Evolutionary conservation across 768 basidiomycete species (phyloP).

Genomic region (Kockovaella imperatae): DNA sequence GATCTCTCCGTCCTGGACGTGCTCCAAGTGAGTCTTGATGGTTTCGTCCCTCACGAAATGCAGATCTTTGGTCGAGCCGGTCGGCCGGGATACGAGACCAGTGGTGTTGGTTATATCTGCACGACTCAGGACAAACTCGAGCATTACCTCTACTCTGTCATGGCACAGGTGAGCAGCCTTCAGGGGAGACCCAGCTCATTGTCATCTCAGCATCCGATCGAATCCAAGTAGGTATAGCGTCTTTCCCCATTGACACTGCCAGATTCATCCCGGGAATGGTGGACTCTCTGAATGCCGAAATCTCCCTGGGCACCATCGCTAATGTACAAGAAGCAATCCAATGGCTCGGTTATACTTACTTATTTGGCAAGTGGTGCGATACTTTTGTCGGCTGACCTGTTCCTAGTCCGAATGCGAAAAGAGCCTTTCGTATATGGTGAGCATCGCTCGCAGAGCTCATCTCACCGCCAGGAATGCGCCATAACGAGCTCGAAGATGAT

Average conservation of each 20-base stretch:
- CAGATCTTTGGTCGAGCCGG: constrained; percentile 96
- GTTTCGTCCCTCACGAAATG: not conserved
- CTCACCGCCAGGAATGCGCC: constrained; percentile 57
- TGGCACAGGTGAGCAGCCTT: constrained; percentile 59
- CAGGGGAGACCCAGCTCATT: not conserved
- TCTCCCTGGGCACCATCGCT: constrained; percentile 86
- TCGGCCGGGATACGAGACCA: constrained; percentile 56
- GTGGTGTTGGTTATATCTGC: constrained; percentile 94
- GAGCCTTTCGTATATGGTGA: constrained; percentile 80
- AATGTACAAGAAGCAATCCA: constrained; percentile 76
- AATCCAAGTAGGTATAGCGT: constrained; percentile 65
- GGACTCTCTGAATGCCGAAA: constrained; percentile 90
- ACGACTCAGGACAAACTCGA: constrained; percentile 86
- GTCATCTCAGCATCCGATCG: constrained; percentile 69
- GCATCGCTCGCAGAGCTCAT: constrained; percentile 14
- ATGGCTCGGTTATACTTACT: constrained; percentile 96
- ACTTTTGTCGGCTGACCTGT: not conserved
- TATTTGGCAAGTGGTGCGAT: constrained; percentile 51
- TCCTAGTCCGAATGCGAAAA: constrained; percentile 73
- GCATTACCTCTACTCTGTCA: constrained; percentile 81
- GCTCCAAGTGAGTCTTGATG: constrained; percentile 49
- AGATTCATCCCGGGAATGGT: constrained; percentile 75
- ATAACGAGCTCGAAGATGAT: constrained; percentile 62
- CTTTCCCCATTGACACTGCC: not conserved
- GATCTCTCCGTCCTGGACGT: constrained; percentile 93